phyloP scores from a whole-genome alignment of 805 yeast genomes.

The Candida taoyuanica region DNA sequence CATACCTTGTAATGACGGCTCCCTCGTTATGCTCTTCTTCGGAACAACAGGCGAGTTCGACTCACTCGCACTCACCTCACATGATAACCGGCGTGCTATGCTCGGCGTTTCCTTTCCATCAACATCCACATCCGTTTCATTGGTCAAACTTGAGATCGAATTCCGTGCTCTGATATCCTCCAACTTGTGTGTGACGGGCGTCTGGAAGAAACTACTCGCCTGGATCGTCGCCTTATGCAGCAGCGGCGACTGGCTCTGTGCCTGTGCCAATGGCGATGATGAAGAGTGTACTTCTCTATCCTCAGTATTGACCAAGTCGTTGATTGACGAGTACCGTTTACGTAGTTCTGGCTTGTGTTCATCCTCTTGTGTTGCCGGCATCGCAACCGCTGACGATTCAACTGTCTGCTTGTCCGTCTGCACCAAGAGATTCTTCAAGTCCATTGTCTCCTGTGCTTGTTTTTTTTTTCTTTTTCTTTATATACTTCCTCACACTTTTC shows the following conservation, averaged over 20 bases:
- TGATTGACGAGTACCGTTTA: constrained; percentile 20
- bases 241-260: constrained; percentile 15
- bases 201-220: background rate
- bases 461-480: too few relatives aligned
- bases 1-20: constrained; percentile 16
- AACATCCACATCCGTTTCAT: constrained; percentile 42
- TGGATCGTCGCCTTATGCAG: constrained; percentile 2
- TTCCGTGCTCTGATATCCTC: constrained; percentile 19
- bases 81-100: constrained; percentile 28
- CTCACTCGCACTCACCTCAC: constrained; percentile 22
- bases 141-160: constrained; percentile 33
- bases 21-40: constrained; percentile 19
- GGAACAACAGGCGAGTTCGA: constrained; percentile 23
- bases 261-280: constrained; percentile 2
- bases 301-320: constrained; percentile 19
- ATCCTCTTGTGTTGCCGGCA: background rate
- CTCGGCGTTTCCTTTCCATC: constrained; percentile 37
- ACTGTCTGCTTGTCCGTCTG: constrained; percentile 6
- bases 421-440: constrained; percentile 18
- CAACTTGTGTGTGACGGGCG: constrained; percentile 8
- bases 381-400: background rate
- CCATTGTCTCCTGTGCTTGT: too few relatives aligned
- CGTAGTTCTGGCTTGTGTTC: constrained; percentile 8
- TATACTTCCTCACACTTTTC: too few relatives aligned
- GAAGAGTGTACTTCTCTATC: constrained; percentile 5